Evolutionary conservation across 305 asterid genomes (phyloP), one percentile per base, ranked within the genome.

Genomic region (Stenogyne calaminthoides): DNA sequence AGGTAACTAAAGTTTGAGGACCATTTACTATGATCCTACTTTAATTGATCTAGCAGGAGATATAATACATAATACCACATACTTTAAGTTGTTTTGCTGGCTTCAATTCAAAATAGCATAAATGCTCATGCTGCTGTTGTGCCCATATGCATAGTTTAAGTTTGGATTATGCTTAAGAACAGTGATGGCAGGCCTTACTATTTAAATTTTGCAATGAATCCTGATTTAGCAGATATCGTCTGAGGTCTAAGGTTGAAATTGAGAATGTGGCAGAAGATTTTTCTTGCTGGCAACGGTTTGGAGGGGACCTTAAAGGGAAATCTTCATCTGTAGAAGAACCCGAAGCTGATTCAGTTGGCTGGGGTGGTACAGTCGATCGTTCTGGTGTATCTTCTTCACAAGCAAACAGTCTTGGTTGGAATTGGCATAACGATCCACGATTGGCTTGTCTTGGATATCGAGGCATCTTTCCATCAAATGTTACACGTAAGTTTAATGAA

Each of bases 221-320:
- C 8, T 76, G 39, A 40, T 49, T 46, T 76, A 10, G 57, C 88
- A 93, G 98, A 79, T 93, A 88, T 40, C 84, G 94, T 44, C 82
- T 93, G 85, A 87, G 95, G 85, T 86, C 96, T 64, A 91, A 88
- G 81, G 93, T 93, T 76, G 96, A 93, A 18, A 89, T 91, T 69
- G 96, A 91, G 80, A 82, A 78, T 27, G 71, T 89, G 73, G 84
- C 83, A 1, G 85, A 82, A 52, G 89, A 87, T 25, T n/a, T n/a
- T n/a, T n/a, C n/a, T n/a, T n/a, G n/a, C n/a, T n/a, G n/a, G n/a
- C n/a, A n/a, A n/a, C n/a, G n/a, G n/a, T n/a, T n/a, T n/a, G n/a
- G n/a, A n/a, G n/a, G n/a, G n/a, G n/a, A n/a, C n/a, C n/a, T n/a
- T n/a, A n/a, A n/a, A n/a, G n/a, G n/a, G n/a, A n/a, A n/a, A n/a